Evolutionary conservation across 129 eudicot species (phyloP).

Genomic region (Escallonia rubra): DNA sequence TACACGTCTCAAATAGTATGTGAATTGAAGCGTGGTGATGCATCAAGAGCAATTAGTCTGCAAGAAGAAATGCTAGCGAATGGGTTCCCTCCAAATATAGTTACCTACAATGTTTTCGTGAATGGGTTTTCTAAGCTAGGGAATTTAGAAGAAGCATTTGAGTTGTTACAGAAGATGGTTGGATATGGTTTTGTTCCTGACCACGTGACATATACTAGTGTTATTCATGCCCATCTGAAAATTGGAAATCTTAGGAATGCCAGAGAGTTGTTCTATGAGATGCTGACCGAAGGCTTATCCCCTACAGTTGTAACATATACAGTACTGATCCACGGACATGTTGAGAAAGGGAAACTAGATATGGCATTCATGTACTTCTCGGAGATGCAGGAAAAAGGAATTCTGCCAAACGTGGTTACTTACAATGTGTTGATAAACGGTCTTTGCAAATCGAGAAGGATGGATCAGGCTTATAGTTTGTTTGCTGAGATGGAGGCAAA

Average conservation of each 20-base stretch:
- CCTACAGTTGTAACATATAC: slow-evolving; percentile 69
- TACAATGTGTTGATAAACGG: slow-evolving; percentile 47
- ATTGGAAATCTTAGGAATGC: slow-evolving; percentile 40
- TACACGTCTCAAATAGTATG: slow-evolving; percentile 48
- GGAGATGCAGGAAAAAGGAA: slow-evolving; percentile 43
- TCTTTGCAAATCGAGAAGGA: slow-evolving; percentile 41
- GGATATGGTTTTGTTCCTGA: slow-evolving; percentile 42
- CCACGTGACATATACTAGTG: slow-evolving; percentile 53
- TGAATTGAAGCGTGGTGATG: slow-evolving; percentile 42
- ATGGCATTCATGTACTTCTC: slow-evolving; percentile 39
- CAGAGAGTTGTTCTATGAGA: slow-evolving; percentile 39
- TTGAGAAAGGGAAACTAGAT: slow-evolving; percentile 41
- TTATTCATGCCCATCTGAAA: slow-evolving; percentile 45
- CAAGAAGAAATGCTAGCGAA: slow-evolving; percentile 48
- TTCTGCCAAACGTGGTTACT: slow-evolving; percentile 46
- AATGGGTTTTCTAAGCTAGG: slow-evolving; percentile 43
- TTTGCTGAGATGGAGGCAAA: slow-evolving; percentile 40
- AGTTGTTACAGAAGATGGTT: slow-evolving; percentile 45
- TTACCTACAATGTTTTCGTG: slow-evolving; percentile 46
- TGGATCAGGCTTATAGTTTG: slow-evolving; percentile 37
- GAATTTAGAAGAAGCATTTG: slow-evolving; percentile 36
- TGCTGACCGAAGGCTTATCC: slow-evolving; percentile 47
- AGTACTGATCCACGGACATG: slow-evolving; percentile 47
- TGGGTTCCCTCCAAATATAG: slow-evolving; percentile 27
- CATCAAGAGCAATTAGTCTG: slow-evolving; percentile 14